A percentile compares a stretch with the other conserved stretches of the same genome.
phyloP scores from a whole-genome alignment of 371 early-diverging fungal genomes.

The Cokeromyces recurvatus region DNA sequence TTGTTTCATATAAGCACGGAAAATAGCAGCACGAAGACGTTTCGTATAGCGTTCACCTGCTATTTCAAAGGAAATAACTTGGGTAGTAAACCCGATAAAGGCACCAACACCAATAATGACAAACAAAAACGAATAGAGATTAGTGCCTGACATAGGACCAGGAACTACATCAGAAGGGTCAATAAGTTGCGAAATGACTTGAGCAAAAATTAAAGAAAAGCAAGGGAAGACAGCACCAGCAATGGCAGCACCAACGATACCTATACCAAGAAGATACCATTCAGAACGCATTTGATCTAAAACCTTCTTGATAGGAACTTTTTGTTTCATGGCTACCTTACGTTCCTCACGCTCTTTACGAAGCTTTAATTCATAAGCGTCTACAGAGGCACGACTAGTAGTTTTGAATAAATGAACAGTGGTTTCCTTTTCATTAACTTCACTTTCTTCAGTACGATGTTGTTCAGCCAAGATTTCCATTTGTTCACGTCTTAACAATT shows the following conservation, averaged over 20 bases:
- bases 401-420: constrained; percentile 25
- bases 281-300: constrained; percentile 31
- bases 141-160: constrained; percentile 48
- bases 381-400: constrained; percentile 29
- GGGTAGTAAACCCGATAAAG: constrained; percentile 39
- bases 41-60: constrained; percentile 58
- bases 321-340: constrained; percentile 37
- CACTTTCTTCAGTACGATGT: constrained; percentile 15
- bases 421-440: constrained; percentile 19
- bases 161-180: constrained; percentile 11
- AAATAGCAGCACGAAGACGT: constrained; percentile 54
- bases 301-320: constrained; percentile 42
- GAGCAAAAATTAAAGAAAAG: constrained; percentile 44
- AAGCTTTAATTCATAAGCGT: constrained; percentile 44
- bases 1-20: constrained; percentile 67
- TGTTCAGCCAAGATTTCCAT: constrained; percentile 19
- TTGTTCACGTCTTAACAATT: constrained; percentile 36
- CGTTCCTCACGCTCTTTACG: constrained; percentile 41
- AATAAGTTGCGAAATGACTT: constrained; percentile 30
- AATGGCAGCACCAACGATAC: constrained; percentile 41
- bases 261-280: constrained; percentile 38
- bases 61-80: constrained; percentile 38
- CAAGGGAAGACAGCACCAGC: constrained; percentile 59
- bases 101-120: constrained; percentile 54
- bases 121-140: constrained; percentile 79